These are phyloP conservation scores for Spathaspora passalidarum DNA, from an alignment of 805 yeast species.

Conservation along the genomic window DNA sequence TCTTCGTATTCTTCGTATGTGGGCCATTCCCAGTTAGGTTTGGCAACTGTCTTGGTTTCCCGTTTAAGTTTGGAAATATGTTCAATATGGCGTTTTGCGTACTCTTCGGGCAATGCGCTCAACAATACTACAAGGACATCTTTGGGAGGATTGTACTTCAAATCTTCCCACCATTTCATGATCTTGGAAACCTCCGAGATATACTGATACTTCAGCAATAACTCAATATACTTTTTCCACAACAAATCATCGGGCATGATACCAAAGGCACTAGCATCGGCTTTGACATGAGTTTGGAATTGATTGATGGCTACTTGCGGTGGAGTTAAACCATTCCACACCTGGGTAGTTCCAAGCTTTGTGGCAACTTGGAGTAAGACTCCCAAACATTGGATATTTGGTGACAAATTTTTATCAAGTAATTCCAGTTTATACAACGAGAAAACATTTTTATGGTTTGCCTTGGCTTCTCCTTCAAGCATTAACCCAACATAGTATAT, in stretches of 20 bases:
- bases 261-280: background rate
- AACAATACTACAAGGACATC: conserved; percentile 40
- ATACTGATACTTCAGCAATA: conserved; percentile 48
- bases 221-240: conserved; percentile 51
- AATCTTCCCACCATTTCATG: conserved; percentile 52
- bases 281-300: conserved; percentile 33
- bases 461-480: conserved; percentile 34
- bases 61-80: conserved; percentile 26
- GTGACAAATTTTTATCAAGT: conserved; percentile 11
- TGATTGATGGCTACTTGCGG: conserved; percentile 60
- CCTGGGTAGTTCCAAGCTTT: conserved; percentile 11
- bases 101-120: conserved; percentile 31
- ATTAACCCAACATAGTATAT: conserved; percentile 27
- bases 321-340: conserved; percentile 54
- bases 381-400: conserved; percentile 30
- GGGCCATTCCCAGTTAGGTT: conserved; percentile 36
- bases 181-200: conserved; percentile 47
- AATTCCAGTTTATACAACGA: conserved; percentile 27
- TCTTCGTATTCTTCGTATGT: conserved; percentile 16
- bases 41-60: conserved; percentile 12
- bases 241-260: conserved; percentile 45
- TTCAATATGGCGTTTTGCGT: conserved; percentile 33
- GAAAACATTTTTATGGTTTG: conserved; percentile 27
- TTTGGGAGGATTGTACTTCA: conserved; percentile 41
- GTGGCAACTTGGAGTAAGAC: conserved; percentile 52